phyloP scores from a whole-genome alignment of 441 rosid species.

The Adansonia gregorii region DNA sequence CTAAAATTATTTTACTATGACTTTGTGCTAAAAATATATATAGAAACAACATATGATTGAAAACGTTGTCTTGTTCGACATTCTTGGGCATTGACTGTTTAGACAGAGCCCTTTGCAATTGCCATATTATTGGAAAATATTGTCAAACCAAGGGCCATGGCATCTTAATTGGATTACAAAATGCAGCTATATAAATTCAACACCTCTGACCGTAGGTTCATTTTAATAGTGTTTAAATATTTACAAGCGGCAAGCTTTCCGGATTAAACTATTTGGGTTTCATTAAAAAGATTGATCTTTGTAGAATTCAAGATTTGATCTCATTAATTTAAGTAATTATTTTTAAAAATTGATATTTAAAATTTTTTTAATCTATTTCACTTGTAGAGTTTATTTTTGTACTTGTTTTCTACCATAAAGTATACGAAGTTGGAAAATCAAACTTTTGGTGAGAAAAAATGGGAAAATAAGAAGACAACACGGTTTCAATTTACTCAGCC shows the following conservation, averaged over 20 bases:
- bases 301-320: no score
- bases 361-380: no score
- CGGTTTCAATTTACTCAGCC: conserved; percentile 8
- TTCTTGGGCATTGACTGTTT: conserved; percentile 11
- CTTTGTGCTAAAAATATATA: background rate
- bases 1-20: conserved; percentile 32
- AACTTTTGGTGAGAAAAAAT: background rate
- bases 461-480: background rate
- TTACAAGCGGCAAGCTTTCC: background rate
- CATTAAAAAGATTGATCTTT: background rate
- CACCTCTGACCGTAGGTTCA: background rate
- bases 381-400: background rate
- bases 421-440: background rate
- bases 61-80: conserved; percentile 5
- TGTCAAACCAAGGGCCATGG: conserved; percentile 10
- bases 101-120: background rate
- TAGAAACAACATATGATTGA: background rate
- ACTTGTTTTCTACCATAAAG: background rate
- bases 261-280: background rate
- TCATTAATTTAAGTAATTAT: no score
- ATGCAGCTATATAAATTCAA: background rate
- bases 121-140: background rate
- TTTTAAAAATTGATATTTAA: no score
- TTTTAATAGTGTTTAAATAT: background rate
- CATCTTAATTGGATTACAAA: background rate